phyloP scores from a whole-genome alignment of 208 protist genomes.

The Leishmania mexicana region DNA sequence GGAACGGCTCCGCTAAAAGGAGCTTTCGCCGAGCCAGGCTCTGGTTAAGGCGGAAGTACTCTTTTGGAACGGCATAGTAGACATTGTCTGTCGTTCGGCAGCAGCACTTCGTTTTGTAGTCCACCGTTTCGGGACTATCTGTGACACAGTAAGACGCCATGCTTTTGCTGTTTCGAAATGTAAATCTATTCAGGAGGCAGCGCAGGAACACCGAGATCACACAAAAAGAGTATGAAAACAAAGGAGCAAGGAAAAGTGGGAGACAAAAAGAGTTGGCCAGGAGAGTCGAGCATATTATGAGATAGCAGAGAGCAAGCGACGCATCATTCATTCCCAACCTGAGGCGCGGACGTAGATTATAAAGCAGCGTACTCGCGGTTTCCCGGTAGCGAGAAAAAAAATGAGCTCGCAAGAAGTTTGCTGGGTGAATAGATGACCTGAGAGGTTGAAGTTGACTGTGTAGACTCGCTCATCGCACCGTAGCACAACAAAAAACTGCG shows the following conservation, averaged over 20 bases:
- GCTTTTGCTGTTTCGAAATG: conserved; percentile 9
- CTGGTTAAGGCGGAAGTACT: conserved; percentile 73
- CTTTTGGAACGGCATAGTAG: conserved; percentile 79
- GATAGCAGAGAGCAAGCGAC: too few relatives aligned
- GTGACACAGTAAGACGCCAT: conserved; percentile 76
- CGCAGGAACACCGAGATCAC: neutral
- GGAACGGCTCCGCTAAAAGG: conserved; percentile 61
- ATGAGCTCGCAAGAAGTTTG: too few relatives aligned
- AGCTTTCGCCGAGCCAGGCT: conserved; percentile 67
- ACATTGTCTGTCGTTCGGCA: conserved; percentile 75
- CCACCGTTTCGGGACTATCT: conserved; percentile 71
- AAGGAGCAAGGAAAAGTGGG: neutral
- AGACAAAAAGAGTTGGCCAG: neutral
- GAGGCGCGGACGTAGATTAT: too few relatives aligned
- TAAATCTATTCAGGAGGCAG: neutral
- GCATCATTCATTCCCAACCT: too few relatives aligned
- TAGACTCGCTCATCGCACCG: too few relatives aligned
- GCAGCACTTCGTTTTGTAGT: conserved; percentile 84
- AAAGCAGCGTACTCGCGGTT: too few relatives aligned
- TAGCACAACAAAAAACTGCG: too few relatives aligned
- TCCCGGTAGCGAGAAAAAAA: too few relatives aligned
- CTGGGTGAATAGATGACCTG: too few relatives aligned
- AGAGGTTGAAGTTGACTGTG: too few relatives aligned
- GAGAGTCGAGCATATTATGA: neutral
- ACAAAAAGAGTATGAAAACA: neutral